Conservation (phyloP, 2,329 filamentous ascomycete genomes). For the Orbilia quercus region DNA sequence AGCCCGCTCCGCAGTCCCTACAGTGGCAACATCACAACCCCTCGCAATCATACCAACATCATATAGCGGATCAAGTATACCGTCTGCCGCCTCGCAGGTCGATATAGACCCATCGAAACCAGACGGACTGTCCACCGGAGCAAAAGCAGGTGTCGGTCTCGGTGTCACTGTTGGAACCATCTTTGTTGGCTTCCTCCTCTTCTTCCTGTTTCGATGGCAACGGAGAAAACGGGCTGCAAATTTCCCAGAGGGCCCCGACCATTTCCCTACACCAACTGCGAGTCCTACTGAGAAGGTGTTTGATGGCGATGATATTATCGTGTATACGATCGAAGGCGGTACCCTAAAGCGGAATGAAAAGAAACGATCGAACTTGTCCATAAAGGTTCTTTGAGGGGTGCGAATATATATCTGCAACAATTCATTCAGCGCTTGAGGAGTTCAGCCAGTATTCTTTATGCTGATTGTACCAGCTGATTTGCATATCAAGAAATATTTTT, state of each 20-base stretch:
- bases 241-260: slow-evolving; percentile 40
- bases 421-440: too few species aligned
- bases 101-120: not conserved
- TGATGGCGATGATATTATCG: slow-evolving; percentile 21
- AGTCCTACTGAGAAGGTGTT: slow-evolving; percentile 34
- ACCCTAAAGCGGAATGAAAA: slow-evolving; percentile 36
- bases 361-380: not conserved
- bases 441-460: too few species aligned
- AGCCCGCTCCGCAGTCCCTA: too few species aligned
- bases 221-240: slow-evolving; percentile 20
- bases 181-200: not conserved
- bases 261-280: slow-evolving; percentile 20
- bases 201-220: slow-evolving; percentile 27
- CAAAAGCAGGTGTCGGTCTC: slow-evolving; percentile 25
- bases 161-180: slow-evolving; percentile 5
- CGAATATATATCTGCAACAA: too few species aligned
- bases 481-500: too few species aligned
- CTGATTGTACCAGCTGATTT: too few species aligned
- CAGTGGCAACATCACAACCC: not conserved
- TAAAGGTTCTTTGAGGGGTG: slow-evolving; percentile 9
- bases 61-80: not conserved
- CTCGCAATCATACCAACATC: not conserved
- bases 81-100: not conserved
- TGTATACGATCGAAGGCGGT: slow-evolving; percentile 36
- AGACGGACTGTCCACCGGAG: slow-evolving; percentile 16